A percentile compares a stretch with the other conserved stretches of the same genome.
phyloP scores from a whole-genome alignment of 148 eudicot species.

The Diospyros kaki region DNA sequence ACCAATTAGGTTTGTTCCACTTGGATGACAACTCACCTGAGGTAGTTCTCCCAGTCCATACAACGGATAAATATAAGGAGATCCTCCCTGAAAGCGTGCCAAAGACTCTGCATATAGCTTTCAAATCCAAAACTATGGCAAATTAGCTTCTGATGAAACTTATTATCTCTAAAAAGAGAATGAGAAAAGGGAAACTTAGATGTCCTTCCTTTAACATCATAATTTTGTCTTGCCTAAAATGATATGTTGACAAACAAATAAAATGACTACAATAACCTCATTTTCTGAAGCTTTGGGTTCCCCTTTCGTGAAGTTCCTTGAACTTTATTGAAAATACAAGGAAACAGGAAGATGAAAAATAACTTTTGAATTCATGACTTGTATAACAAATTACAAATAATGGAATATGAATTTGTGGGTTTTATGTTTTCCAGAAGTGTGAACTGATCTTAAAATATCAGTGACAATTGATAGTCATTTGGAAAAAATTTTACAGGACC shows the following conservation, averaged over 20 bases:
- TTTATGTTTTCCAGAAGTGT: neutral
- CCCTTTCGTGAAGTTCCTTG: neutral
- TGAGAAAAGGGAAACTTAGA: neutral
- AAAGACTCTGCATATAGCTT: conserved; percentile 45
- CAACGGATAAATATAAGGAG: conserved; percentile 93
- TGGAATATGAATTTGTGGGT: neutral
- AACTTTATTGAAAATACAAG: neutral
- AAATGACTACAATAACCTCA: no score
- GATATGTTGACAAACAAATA: neutral
- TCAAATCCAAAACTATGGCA: conserved; percentile 1
- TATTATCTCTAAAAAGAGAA: neutral
- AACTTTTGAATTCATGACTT: no score
- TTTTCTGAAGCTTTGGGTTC: neutral
- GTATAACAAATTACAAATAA: neutral
- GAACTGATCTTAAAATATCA: neutral
- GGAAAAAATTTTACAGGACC: no score
- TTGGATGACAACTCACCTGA: conserved; percentile 9
- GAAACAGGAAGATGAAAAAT: neutral
- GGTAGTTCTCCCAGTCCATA: conserved; percentile 72
- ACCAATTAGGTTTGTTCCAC: neutral
- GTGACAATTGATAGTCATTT: neutral
- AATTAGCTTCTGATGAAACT: conserved; percentile 3
- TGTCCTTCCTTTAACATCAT: neutral
- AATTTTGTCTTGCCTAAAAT: neutral
- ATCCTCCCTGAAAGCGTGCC: conserved; percentile 81